Evolutionary conservation across 805 yeast genomes (phyloP), one percentile per base, ranked within the genome.

Genomic region (Cyberlindnera euphorbiae): DNA sequence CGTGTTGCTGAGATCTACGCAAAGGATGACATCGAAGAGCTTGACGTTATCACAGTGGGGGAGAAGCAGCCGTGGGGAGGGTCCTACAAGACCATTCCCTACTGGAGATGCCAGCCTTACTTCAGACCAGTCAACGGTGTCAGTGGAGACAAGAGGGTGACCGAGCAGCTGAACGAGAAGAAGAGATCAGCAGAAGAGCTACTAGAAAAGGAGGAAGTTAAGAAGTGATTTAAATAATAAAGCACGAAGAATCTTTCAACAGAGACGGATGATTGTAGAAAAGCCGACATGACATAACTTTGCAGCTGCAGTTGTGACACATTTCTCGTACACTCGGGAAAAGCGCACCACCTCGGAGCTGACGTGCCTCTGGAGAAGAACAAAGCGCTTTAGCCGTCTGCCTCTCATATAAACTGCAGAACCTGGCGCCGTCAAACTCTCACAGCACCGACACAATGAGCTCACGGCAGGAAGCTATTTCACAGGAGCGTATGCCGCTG

Each of bases 31-130:
- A 77, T 77, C n/a, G 66, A 61, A 4, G 71, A 69, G 33, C 42
- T 69, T 14, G 96, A 87, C 52, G 59, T 53, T 4, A 69, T 82
- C 1, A 63, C 60, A 0, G 64, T 60, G 7, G 87, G 88, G 0
- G 75, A 71, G 6, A 49, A 53, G 25, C 77, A 77, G 47, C 53
- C 61, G 17, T 82, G 94, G 89, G 95, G 95, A 32, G 95, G 95
- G 1, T 50, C 69, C 11, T 90, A 93, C 58, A 77, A 78, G 56
- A 73, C 70, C 5, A 76, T 90, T 12, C 97, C 98, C 2, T 88
- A 82, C 58, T 90, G 97, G 97, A 73, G 97, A 52, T 79, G 95
- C 46, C 98, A 90, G 62, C 98, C 98, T 2, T 83, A 85, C 56
- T 90, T 90, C 68, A 71, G 98, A 50, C 79, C 81, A 3, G 96